Percentiles rank a stretch among this genome's conserved stretches.
These are phyloP conservation scores for Neofusicoccum laricinum DNA, from an alignment of 2,329 filamentous ascomycete species.

Conservation along the genomic window DNA sequence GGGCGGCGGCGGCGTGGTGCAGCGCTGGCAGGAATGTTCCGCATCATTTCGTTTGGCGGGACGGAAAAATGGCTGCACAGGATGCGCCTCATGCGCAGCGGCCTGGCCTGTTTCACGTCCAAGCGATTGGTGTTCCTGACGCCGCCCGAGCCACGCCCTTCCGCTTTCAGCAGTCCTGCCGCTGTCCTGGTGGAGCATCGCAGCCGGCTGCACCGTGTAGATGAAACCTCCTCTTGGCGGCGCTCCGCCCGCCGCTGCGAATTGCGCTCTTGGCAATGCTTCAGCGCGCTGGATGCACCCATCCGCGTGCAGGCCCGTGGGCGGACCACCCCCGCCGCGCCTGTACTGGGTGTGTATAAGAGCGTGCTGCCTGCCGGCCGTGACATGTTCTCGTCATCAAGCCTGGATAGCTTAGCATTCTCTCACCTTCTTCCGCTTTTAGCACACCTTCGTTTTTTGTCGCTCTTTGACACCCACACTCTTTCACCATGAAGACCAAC, in stretches of 20 bases:
- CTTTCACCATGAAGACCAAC: slow-evolving; percentile 32
- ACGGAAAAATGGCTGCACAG: slow-evolving; percentile 4
- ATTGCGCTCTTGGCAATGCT: not conserved
- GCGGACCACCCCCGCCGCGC: not conserved
- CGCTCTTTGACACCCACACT: slow-evolving; percentile 19
- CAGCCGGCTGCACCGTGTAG: not conserved
- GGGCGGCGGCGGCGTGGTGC: not conserved
- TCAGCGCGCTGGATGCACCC: not conserved
- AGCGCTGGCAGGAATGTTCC: not conserved
- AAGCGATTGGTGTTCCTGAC: slow-evolving; percentile 15
- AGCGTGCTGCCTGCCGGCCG: not conserved
- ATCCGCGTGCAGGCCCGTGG: not conserved
- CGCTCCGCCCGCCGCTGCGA: not conserved
- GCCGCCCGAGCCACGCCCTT: not conserved
- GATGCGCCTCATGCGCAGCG: not conserved
- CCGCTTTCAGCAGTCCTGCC: slow-evolving; percentile 3
- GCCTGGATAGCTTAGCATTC: slow-evolving; percentile 10
- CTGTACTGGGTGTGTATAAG: too few relatives aligned
- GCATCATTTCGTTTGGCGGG: slow-evolving; percentile 13
- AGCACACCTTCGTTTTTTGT: slow-evolving; percentile 7
- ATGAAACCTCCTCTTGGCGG: slow-evolving; percentile 11
- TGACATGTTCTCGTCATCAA: not conserved
- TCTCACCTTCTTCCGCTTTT: slow-evolving; percentile 12
- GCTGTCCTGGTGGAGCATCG: not conserved
- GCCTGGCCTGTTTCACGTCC: slow-evolving; percentile 6